Evolutionary conservation across 106 monocot genomes (phyloP), one percentile per base, ranked within the genome.

Genomic region (Platanthera guangdongensis): DNA sequence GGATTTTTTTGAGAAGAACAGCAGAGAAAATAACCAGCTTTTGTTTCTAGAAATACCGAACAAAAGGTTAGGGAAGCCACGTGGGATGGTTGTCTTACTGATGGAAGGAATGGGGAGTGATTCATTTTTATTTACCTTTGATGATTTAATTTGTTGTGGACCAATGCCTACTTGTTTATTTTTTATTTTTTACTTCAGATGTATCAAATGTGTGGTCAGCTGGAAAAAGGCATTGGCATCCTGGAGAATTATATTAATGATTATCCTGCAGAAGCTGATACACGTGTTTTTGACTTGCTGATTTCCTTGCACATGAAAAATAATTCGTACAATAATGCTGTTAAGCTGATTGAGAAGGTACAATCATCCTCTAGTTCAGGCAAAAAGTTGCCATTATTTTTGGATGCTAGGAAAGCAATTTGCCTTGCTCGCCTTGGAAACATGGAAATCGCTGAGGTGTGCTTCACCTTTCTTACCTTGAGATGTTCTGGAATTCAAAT

Each of bases 401-500:
- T 94, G 57, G 76, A 85, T 74, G 80, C 84, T 50, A 94, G 93
- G 74, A 79, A 68, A 47, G 90, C 79, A 77, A 64, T 99, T 74
- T 94, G 99, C 79, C 81, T 82, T 76, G 90, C 90, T 63, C 80
- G 85, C 83, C 86, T 94, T 77, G 92, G 94, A 76, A 89, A 92
- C 75, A 78, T 88, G 78, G 84, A 88, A 64, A 75, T 88, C 78
- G 80, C 92, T 25, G 81, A 94, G 99, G 94, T 97, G 46, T 78
- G 70, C 55, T 78, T 49, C 53, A 47, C 67, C 22, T 14, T 39
- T 77, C 18, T 74, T 39, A 57, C 49, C 57, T 60, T 76, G 55
- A 22, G 46, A 57, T 22, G 25, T 21, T n/a, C 57, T 71, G 25
- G 19, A 48, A 28, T 54, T 70, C 2, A 70, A 48, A 45, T 47